Evolutionary conservation across 345 rosid species (phyloP), one percentile per base, ranked within the genome.

Genomic region (Gossypium australe): DNA sequence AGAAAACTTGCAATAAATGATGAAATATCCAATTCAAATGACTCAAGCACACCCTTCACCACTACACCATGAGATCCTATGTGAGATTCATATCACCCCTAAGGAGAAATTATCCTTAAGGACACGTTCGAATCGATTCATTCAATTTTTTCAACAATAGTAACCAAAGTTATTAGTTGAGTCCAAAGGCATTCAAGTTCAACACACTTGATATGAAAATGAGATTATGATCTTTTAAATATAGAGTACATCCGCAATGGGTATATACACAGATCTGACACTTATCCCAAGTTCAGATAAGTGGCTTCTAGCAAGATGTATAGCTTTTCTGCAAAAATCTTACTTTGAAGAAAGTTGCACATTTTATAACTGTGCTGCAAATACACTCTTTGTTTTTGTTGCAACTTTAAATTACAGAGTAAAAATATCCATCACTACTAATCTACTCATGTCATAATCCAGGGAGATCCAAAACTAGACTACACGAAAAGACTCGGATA

Each of bases 401-500:
- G 59, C 52, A 18, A 27, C 20, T 51, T 51, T n/a, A 52, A 70
- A 29, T 48, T 47, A 7, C 56, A 48, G 2, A 47, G 38, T 34
- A 7, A 67, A 22, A 47, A 13, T 12, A 20, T 67, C 71, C 70
- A 67, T 6, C n/a, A 17, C 49, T 11, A 44, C 0, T 67, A 52
- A 14, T 51, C 59, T 52, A 38, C 61, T 25, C 45, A 29, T 12
- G n/a, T 16, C 51, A 17, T 51, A 14, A 22, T 68, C 55, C 13
- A 62, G 58, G 27, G 18, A 62, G 65, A 47, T 11, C 56, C 65
- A 44, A 75, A 25, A 58, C 80, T 90, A 92, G 68, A 78, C 87
- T 9, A 94, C 89, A 17, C 97, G 97, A 82, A 94, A 94, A 3
- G 98, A 92, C 59, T 89, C 93, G 1, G 98, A 84, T 67, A 94